These are phyloP conservation scores for Geum urbanum DNA, from an alignment of 306 rosid genomes.

Conservation along the genomic window DNA sequence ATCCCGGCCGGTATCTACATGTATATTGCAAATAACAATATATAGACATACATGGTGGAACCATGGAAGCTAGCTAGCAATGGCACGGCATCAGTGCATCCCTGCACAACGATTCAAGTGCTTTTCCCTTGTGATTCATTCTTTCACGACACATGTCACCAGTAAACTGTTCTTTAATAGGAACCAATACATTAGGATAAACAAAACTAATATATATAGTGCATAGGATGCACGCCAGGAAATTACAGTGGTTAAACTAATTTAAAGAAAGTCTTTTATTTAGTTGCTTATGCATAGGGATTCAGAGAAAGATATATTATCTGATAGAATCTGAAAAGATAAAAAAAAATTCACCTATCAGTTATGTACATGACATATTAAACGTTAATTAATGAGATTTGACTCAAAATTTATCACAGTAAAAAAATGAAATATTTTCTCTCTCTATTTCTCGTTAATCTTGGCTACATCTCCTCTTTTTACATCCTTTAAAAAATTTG, in stretches of 20 bases:
- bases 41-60: neutral
- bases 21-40: neutral
- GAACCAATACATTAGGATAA: constrained; percentile 5
- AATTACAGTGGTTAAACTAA: neutral
- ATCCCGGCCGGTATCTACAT: constrained; percentile 1
- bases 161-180: constrained; percentile 25
- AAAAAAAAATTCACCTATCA: no score
- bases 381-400: no score
- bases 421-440: no score
- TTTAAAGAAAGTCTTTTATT: neutral
- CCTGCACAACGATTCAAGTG: constrained; percentile 30
- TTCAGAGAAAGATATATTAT: neutral
- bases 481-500: no score
- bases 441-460: no score
- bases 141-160: constrained; percentile 19
- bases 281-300: neutral
- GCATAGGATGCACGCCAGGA: neutral
- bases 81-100: constrained; percentile 9
- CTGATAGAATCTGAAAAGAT: neutral
- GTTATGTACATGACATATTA: no score
- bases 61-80: constrained; percentile 1
- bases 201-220: neutral
- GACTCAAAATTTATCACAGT: no score
- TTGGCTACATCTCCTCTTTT: no score
- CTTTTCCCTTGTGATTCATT: constrained; percentile 11